Evolutionary conservation across 1,284 basidiomycete genomes (phyloP).

Genomic region (Rhodotorula glutinis): DNA sequence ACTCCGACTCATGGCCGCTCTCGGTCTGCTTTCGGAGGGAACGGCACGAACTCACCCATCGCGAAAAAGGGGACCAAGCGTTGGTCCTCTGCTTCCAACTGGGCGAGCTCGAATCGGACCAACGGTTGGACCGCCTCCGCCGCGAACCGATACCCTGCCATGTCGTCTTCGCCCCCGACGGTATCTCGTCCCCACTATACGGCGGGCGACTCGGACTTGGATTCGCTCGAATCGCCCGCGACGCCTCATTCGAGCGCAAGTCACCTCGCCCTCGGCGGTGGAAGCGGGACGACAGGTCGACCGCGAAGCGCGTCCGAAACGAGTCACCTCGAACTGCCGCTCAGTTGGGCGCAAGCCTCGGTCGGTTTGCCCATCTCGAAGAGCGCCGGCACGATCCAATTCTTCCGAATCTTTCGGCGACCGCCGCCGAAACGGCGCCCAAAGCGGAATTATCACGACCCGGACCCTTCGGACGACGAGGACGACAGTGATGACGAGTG

Average conservation of each 20-base stretch:
- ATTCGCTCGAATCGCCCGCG: not conserved
- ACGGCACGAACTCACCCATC: not conserved
- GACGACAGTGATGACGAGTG: slow-evolving; percentile 4
- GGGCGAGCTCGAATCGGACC: not conserved
- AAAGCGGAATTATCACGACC: not conserved
- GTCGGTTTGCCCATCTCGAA: slow-evolving; percentile 17
- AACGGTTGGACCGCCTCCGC: not conserved
- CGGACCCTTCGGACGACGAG: not conserved
- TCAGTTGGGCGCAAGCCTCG: slow-evolving; percentile 18
- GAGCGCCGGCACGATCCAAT: slow-evolving; percentile 8
- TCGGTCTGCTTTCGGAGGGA: not conserved
- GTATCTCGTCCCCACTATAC: not conserved
- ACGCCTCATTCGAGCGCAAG: not conserved
- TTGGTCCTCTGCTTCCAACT: not conserved
- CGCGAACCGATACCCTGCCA: too few relatives aligned
- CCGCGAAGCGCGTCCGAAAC: not conserved
- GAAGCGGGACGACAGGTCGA: not conserved
- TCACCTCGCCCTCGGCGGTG: not conserved
- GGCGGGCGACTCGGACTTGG: not conserved
- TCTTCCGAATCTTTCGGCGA: slow-evolving; percentile 19
- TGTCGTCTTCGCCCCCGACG: too few relatives aligned
- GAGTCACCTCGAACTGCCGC: slow-evolving; percentile 9
- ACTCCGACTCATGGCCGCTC: not conserved
- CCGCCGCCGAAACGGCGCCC: slow-evolving; percentile 1
- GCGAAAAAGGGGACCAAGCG: too few relatives aligned